These are phyloP conservation scores for Nitzschia sp. DNA, from an alignment of 108 stramenopile genomes.

Conservation along the genomic window DNA sequence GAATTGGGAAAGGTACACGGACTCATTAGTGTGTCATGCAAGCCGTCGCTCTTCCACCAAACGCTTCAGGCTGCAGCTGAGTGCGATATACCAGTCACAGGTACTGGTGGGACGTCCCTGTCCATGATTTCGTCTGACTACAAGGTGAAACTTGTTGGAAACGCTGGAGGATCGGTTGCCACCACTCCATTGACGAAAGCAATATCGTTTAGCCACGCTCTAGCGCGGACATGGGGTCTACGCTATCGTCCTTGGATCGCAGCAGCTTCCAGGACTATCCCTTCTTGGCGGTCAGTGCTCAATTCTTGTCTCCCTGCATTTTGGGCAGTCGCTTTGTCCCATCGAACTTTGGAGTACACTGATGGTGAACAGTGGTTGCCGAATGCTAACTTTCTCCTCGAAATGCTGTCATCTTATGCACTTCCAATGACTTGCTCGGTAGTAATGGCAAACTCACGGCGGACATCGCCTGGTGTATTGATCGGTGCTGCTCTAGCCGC, in stretches of 20 bases:
- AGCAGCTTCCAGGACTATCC: constrained; percentile 2
- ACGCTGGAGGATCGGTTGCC: constrained; percentile 70
- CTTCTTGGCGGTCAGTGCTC: constrained; percentile 39
- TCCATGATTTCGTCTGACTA: constrained; percentile 37
- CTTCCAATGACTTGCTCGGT: constrained; percentile 40
- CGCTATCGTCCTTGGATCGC: constrained; percentile 39
- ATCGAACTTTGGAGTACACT: background rate
- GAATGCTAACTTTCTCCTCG: background rate
- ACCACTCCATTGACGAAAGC: constrained; percentile 67
- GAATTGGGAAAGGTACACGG: constrained; percentile 31
- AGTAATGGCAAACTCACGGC: constrained; percentile 39
- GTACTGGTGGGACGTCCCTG: constrained; percentile 66
- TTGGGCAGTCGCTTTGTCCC: constrained; percentile 45
- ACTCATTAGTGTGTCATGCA: constrained; percentile 54
- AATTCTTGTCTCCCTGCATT: constrained; percentile 63
- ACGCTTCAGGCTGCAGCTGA: constrained; percentile 37
- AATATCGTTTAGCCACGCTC: constrained; percentile 49
- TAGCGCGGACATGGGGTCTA: constrained; percentile 46
- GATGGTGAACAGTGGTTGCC: background rate
- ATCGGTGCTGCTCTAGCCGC: constrained; percentile 51
- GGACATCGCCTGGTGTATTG: constrained; percentile 2
- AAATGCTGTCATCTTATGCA: constrained; percentile 15
- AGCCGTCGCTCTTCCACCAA: constrained; percentile 26
- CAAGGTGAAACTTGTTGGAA: constrained; percentile 53
- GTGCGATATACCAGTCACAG: constrained; percentile 47